Evolutionary conservation across 208 protist species (phyloP), one percentile per base, ranked within the genome.

Genomic region (Leptomonas pyrrhocoris): DNA sequence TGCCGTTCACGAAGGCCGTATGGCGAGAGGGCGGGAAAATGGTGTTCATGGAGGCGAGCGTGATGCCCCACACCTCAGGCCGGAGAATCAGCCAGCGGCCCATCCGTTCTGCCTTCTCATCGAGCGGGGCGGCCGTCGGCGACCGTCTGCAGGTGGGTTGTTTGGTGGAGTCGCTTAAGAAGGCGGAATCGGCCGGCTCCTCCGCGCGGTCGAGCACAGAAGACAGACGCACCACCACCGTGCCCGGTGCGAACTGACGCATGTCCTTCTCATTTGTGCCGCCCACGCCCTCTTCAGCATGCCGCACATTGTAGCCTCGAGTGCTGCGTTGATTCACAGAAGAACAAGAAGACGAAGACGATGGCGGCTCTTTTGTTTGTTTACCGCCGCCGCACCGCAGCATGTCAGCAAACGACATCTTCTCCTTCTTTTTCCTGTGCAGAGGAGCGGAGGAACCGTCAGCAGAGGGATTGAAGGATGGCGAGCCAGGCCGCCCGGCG

Each of bases 21-120:
- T 83, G 54, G 21, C 61, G 67, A 1, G 85, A 89, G 8, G 90
- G 90, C 2, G 68, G 66, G 54, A 95, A 80, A 31, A 89, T 73
- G 30, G 77, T 89, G 64, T 74, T 86, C 48, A 92, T 71, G 30
- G 81, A 83, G 27, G 77, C 77, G 2, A 95, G 79, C 2, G 90
- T 91, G 43, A 95, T 93, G 55, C 90, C 90, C 76, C 86, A 90
- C 25, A 91, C 57, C 25, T 79, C 81, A 23, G 90, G 86, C 3
- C 90, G 87, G 21, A 93, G 76, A 28, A 93, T 67, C 2, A 95
- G 78, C 88, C 90, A 95, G 13, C 88, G 90, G 23, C 85, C 68
- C 55, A 51, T 43, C 11, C 57, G 67, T 65, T 80, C 73, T 46
- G 65, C 54, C 31, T 73, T 73, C 40, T 74, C 79, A n/a, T 83